phyloP scores from a whole-genome alignment of 2,329 filamentous ascomycete species.

The Decorospora gaudefroyi region DNA sequence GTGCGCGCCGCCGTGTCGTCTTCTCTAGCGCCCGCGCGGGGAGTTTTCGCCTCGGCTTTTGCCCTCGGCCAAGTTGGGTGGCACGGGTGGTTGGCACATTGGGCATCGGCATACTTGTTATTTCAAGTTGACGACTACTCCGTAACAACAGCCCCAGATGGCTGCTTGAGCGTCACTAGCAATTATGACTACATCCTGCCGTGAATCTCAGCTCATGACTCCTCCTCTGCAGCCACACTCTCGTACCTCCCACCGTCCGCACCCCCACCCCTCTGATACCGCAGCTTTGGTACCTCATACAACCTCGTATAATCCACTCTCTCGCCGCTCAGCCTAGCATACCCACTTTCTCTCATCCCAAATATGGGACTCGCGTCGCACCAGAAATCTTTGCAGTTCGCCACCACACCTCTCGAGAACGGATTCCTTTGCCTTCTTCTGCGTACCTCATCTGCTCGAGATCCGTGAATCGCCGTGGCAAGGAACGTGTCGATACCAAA shows the following conservation, averaged over 20 bases:
- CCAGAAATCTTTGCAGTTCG: conserved; percentile 97
- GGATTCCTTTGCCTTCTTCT: conserved; percentile 68
- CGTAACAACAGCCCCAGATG: not conserved
- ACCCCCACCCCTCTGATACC: conserved; percentile 50
- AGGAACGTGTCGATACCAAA: conserved; percentile 93
- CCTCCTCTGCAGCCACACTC: conserved; percentile 54
- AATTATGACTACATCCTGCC: conserved; percentile 1
- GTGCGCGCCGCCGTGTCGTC: conserved; percentile 18
- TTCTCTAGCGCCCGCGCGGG: conserved; percentile 25
- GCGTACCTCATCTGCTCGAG: conserved; percentile 53
- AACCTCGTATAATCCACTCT: conserved; percentile 83
- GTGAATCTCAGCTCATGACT: conserved; percentile 17
- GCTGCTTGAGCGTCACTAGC: conserved; percentile 9
- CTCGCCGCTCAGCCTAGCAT: conserved; percentile 75
- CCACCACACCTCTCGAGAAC: conserved; percentile 79
- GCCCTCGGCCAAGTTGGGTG: no score
- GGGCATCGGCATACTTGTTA: not conserved
- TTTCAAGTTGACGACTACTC: not conserved
- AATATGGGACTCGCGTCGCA: conserved; percentile 85
- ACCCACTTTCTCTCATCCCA: conserved; percentile 71
- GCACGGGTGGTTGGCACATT: no score
- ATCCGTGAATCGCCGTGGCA: conserved; percentile 80
- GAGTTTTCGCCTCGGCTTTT: conserved; percentile 31
- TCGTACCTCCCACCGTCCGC: conserved; percentile 59
- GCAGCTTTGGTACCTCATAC: conserved; percentile 84